Conservation (phyloP, 1,284 basidiomycete genomes). For the Sanguinoderma infundibulare region DNA sequence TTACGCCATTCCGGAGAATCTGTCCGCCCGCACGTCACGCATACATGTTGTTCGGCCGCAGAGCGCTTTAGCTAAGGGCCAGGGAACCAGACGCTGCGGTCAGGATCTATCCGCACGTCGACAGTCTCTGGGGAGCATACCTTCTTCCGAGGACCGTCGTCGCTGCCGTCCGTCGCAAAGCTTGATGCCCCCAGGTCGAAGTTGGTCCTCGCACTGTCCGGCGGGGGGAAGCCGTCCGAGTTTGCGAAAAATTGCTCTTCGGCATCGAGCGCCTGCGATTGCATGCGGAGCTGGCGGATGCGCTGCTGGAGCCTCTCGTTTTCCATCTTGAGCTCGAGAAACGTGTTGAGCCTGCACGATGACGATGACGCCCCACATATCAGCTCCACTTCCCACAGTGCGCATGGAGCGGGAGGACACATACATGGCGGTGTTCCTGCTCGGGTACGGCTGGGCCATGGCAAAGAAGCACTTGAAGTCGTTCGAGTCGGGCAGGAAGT, state of each 20-base stretch:
- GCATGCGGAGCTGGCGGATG: conserved; percentile 47
- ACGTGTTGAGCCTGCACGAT: conserved; percentile 67
- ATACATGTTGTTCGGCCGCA: conserved; percentile 68
- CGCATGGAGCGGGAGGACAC: conserved; percentile 32
- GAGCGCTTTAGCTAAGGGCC: conserved; percentile 51
- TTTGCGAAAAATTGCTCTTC: conserved; percentile 12
- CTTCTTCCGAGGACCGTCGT: conserved; percentile 42
- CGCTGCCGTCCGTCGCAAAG: conserved; percentile 12
- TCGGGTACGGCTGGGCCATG: conserved; percentile 79
- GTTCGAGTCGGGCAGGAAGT: conserved; percentile 38
- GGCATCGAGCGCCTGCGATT: conserved; percentile 26
- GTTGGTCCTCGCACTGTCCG: conserved; percentile 7
- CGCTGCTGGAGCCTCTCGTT: conserved; percentile 70
- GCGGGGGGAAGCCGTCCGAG: conserved; percentile 14
- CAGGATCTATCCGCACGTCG: not conserved
- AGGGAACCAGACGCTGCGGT: conserved; percentile 29
- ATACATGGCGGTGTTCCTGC: conserved; percentile 72
- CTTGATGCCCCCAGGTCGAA: conserved; percentile 11
- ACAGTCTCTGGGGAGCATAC: conserved; percentile 28
- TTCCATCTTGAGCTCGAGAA: conserved; percentile 79
- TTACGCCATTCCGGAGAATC: conserved; percentile 88
- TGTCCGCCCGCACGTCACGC: conserved; percentile 78
- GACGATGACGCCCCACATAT: not conserved
- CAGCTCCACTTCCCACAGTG: too few relatives aligned
- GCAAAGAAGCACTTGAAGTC: conserved; percentile 66